Evolutionary conservation across 2,329 filamentous ascomycete genomes (phyloP), one percentile per base, ranked within the genome.

Genomic region (Fusarium buxicola): DNA sequence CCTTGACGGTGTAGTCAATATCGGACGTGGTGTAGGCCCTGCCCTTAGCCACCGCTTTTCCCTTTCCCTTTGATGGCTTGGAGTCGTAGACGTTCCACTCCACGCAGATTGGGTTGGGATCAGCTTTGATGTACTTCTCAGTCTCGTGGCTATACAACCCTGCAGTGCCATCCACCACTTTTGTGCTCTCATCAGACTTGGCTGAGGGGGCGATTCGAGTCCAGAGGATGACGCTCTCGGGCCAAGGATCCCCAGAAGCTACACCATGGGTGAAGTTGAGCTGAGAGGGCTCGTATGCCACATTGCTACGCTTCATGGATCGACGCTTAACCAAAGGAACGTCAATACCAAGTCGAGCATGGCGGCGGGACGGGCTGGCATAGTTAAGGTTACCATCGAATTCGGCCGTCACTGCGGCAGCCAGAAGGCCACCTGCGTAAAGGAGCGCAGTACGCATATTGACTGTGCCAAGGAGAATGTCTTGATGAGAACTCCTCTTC

Each of bases 1-100:
- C 86, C 81, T 92, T 92, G 58, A 92, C 79, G 0, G 90, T 92
- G 71, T 88, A 93, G 71, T 93, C 90, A 43, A 92, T 85, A 71
- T 92, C 90, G 1, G 85, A 89, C 31, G 84, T 90, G 0, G 90
- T 92, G 70, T 87, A 91, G 1, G 83, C 88, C 31, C 76, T 83
- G 6, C 90, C 90, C 1, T 77, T 78, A 46, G 83, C 79, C 2
- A 85, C 84, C 8, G 85, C 76, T 3, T 78, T 34, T 15, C 16
- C 46, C n/a, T 50, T 4, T 13, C 16, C 69, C 10, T 75, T 74
- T 5, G 35, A 80, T 71, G 64, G 83, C 16, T 76, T 75, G 12
- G 81, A 80, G 15, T 47, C 50, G 31, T 46, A 63, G 25, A 92
- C 83, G 55, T 82, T 84, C 80, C 86, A 92, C 31, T 88, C 81